phyloP scores from a whole-genome alignment of 2,329 filamentous ascomycete species.

The Elsinoe fawcettii region DNA sequence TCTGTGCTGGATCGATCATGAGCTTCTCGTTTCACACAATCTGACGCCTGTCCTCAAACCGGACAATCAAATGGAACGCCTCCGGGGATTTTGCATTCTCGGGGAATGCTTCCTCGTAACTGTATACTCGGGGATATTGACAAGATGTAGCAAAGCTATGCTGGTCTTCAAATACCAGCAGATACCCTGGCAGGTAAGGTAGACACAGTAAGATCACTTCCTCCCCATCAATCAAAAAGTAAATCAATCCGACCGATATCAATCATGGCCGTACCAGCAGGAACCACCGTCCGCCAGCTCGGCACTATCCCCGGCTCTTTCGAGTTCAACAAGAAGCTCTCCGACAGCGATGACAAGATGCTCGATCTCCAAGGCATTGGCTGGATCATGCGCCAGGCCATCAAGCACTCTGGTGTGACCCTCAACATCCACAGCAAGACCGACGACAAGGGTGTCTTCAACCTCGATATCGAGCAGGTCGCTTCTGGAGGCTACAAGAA shows the following conservation, averaged over 20 bases:
- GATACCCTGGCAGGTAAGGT: background rate
- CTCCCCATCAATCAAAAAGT: background rate
- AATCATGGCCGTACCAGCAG: constrained; percentile 63
- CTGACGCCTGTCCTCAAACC: background rate
- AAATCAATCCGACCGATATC: background rate
- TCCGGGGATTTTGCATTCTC: constrained; percentile 11
- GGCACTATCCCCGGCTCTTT: constrained; percentile 62
- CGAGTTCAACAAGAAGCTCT: constrained; percentile 66
- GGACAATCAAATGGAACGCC: background rate
- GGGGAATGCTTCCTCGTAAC: background rate
- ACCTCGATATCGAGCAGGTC: constrained; percentile 66
- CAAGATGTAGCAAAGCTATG: background rate
- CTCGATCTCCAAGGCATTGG: constrained; percentile 44
- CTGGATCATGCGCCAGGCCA: constrained; percentile 40
- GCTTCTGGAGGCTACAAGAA: constrained; percentile 65
- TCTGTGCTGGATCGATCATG: constrained; percentile 2
- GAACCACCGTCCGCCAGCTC: constrained; percentile 59
- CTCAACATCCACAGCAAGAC: constrained; percentile 51
- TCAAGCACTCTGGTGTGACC: constrained; percentile 61
- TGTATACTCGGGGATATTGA: constrained; percentile 3
- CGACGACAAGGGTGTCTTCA: constrained; percentile 37
- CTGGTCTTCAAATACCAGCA: constrained; percentile 1
- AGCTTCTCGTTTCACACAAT: background rate
- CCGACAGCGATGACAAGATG: constrained; percentile 59
- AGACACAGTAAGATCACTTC: background rate